A percentile compares a stretch with the other conserved stretches of the same genome.
phyloP scores from a whole-genome alignment of 2,329 filamentous ascomycete species.

The Apiospora aurea region DNA sequence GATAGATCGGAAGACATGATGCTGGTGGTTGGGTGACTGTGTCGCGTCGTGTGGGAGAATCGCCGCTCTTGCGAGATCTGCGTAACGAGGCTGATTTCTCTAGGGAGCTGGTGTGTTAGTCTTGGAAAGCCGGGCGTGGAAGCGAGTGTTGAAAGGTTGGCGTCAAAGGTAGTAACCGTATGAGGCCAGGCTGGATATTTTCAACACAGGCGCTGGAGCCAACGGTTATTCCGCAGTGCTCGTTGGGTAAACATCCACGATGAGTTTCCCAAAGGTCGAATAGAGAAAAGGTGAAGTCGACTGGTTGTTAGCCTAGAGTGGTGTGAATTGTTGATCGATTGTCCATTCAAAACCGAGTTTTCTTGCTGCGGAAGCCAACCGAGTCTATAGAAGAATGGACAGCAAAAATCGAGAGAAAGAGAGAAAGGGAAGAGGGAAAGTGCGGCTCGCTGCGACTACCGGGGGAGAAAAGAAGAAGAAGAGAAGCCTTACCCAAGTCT shows the following conservation, averaged over 20 bases:
- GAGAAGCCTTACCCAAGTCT: slow-evolving; percentile 30
- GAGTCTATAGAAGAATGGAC: slow-evolving; percentile 27
- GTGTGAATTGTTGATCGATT: slow-evolving; percentile 15
- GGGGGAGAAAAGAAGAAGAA: slow-evolving; percentile 20
- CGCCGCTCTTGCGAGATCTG: neutral
- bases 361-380: slow-evolving; percentile 26
- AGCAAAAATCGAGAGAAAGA: slow-evolving; percentile 21
- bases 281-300: slow-evolving; percentile 11
- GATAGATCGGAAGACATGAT: slow-evolving; percentile 67
- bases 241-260: slow-evolving; percentile 10
- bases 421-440: slow-evolving; percentile 21
- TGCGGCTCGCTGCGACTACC: neutral
- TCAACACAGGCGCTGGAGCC: slow-evolving; percentile 16
- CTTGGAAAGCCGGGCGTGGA: neutral
- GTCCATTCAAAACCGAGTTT: slow-evolving; percentile 6
- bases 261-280: neutral
- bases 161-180: slow-evolving; percentile 15
- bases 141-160: neutral
- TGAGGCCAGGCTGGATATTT: neutral
- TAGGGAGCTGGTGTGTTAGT: slow-evolving; percentile 6
- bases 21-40: slow-evolving; percentile 32
- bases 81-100: neutral
- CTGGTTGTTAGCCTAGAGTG: neutral
- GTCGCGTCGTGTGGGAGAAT: neutral
- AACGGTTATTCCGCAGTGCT: slow-evolving; percentile 2